These are phyloP conservation scores for Pugionium dolabratum DNA, from an alignment of 345 rosid species.

Conservation along the genomic window DNA sequence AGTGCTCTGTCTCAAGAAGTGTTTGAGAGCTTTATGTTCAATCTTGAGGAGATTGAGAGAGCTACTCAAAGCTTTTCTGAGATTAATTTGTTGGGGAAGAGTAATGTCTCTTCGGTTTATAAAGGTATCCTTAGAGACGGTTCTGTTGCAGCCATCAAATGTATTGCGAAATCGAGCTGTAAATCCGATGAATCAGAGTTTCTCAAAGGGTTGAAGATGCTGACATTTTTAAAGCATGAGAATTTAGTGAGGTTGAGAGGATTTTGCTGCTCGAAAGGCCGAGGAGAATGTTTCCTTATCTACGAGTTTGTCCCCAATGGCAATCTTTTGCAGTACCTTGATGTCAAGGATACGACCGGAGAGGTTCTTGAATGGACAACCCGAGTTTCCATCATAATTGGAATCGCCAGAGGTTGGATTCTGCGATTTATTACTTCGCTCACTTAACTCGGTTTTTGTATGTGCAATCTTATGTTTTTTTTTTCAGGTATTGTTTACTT, in stretches of 20 bases:
- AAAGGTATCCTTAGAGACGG: slow-evolving; percentile 88
- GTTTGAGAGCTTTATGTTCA: slow-evolving; percentile 89
- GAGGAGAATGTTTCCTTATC: slow-evolving; percentile 90
- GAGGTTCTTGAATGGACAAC: slow-evolving; percentile 83
- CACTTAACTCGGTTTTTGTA: not conserved
- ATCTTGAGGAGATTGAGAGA: slow-evolving; percentile 87
- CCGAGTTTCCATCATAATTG: slow-evolving; percentile 71
- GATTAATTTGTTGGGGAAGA: slow-evolving; percentile 69
- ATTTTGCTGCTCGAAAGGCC: slow-evolving; percentile 89
- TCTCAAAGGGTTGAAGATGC: slow-evolving; percentile 72
- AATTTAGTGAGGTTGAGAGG: slow-evolving; percentile 81
- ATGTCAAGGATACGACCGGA: slow-evolving; percentile 54
- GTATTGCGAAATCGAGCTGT: slow-evolving; percentile 87
- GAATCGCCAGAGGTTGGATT: slow-evolving; percentile 80
- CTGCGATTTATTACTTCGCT: not conserved
- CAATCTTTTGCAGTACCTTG: slow-evolving; percentile 77
- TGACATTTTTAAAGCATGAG: slow-evolving; percentile 77
- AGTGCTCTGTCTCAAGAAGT: slow-evolving; percentile 72
- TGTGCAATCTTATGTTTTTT: not conserved
- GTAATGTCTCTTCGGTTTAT: slow-evolving; percentile 69
- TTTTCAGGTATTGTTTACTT: slow-evolving; percentile 70
- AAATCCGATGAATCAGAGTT: slow-evolving; percentile 77
- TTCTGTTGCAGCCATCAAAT: slow-evolving; percentile 68
- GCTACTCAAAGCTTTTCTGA: slow-evolving; percentile 94
- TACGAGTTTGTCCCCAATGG: slow-evolving; percentile 87